Evolutionary conservation across 2,329 filamentous ascomycete species (phyloP).

Genomic region (Beauveria medogensis): DNA sequence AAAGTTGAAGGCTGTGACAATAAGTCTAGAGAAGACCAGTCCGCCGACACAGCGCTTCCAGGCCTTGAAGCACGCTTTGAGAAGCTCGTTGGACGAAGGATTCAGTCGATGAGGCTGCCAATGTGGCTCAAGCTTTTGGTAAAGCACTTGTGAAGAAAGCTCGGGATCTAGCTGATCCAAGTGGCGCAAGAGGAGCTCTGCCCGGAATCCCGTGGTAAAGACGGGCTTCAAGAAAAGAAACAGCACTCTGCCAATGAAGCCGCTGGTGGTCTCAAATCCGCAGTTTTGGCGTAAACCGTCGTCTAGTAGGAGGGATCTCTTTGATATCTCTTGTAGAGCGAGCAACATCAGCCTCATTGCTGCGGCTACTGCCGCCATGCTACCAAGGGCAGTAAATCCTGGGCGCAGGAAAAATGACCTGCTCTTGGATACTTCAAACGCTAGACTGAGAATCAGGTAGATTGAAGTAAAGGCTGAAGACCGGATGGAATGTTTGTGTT

Average conservation of each 20-base stretch:
- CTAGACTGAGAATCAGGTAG: background rate
- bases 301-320: background rate
- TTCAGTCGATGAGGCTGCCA: background rate
- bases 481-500: background rate
- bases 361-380: background rate
- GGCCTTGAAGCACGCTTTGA: constrained; percentile 15
- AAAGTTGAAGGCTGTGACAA: background rate
- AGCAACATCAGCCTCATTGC: background rate
- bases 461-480: background rate
- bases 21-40: background rate
- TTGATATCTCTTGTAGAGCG: background rate
- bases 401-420: background rate
- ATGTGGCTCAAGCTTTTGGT: background rate
- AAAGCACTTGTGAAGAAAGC: background rate
- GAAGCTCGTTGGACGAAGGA: background rate
- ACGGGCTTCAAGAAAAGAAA: background rate
- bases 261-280: background rate
- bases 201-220: background rate
- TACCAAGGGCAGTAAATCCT: background rate
- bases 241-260: background rate
- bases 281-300: background rate
- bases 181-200: background rate
- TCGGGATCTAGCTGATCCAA: background rate
- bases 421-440: background rate
- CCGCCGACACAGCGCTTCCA: constrained; percentile 12